phyloP scores from a whole-genome alignment of 805 yeast genomes.

The Metschnikowia drakensbergensis region DNA sequence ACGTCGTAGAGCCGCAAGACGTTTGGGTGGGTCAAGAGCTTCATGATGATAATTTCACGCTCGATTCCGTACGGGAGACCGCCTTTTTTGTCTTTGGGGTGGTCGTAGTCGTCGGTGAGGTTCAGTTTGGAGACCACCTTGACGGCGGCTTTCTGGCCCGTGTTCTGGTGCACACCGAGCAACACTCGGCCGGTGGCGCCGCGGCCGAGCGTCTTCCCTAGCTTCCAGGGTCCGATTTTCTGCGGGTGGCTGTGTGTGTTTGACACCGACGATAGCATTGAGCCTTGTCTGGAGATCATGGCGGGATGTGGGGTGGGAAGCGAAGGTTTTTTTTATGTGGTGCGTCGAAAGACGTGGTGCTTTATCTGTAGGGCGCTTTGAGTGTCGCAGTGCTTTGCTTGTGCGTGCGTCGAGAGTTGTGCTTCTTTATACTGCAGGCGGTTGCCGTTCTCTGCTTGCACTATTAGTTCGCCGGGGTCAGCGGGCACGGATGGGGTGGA shows the following conservation, averaged over 20 bases:
- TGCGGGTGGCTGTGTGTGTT: slow-evolving; percentile 44
- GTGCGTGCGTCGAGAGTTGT: slow-evolving; percentile 1
- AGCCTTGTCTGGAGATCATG: slow-evolving; percentile 51
- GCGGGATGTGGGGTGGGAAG: neutral
- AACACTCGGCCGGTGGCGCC: slow-evolving; percentile 83
- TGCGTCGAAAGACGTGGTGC: slow-evolving; percentile 1
- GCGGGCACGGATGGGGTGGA: neutral
- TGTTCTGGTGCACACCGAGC: slow-evolving; percentile 61
- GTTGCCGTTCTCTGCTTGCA: neutral
- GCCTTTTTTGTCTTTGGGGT: slow-evolving; percentile 19
- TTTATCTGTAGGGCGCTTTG: neutral
- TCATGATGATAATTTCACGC: slow-evolving; percentile 96
- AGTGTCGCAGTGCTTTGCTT: neutral
- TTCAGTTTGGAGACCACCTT: slow-evolving; percentile 73
- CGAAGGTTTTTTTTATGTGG: neutral
- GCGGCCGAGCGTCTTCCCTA: slow-evolving; percentile 74
- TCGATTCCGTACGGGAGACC: slow-evolving; percentile 94
- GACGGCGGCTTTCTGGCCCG: slow-evolving; percentile 78
- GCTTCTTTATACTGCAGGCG: neutral
- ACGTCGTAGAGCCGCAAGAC: slow-evolving; percentile 93
- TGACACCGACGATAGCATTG: slow-evolving; percentile 54
- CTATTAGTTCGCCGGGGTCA: neutral
- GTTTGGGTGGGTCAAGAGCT: slow-evolving; percentile 87
- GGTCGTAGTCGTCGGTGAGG: slow-evolving; percentile 36
- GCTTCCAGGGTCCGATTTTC: slow-evolving; percentile 76